Base-by-base conservation (phyloP, 176 grass and related monocot genomes). In the Triticum dicoccoides region DNA sequence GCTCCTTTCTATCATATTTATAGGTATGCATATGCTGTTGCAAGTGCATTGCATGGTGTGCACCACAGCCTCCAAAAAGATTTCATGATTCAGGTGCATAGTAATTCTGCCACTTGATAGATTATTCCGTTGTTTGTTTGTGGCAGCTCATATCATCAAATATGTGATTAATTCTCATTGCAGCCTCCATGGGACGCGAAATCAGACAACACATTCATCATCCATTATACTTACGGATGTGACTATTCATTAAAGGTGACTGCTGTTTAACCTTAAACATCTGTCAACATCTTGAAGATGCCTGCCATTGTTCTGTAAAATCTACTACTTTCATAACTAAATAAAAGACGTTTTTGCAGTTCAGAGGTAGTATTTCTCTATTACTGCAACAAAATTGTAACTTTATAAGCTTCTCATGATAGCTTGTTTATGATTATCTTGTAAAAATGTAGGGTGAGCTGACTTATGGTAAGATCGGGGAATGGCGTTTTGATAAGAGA, bases 41-140 rank as follows among this genome's bases (percentile, higher is more conserved):
- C 97, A 78, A 99, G 97, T 91, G 97, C 97, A 90, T 87, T 99
- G 87, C 97, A 99, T 87, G 94, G 97, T 83, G 97, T 99, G 78
- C 94, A 85, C 81, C 90, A 99, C 90, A 94, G 71, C 88, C 94
- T 99, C 21, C 90, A 77, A 83, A 96, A 97, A 93, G 92, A 99
- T 90, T 99, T 99, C 87, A 99, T 99, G 97, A 99, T 96, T 92
- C 97, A 99, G 94, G 97, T 99, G 63, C 78, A 49, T 61, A 77
- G 6, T 68, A 86, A 62, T 65, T 86, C 86, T 82, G 12, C 74
- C 62, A 59, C 34, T 87, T 77, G 30, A 52, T 88, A 75, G 9
- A 75, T 76, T 15, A 38, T 80, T 10, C 45, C n/a, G 45, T 81
- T 61, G 54, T 85, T 92, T 9, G 1, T 62, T 59, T 12, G 69